phyloP scores from a whole-genome alignment of 1,139 yeast genomes.

The Kurtzmaniella natalensis region DNA sequence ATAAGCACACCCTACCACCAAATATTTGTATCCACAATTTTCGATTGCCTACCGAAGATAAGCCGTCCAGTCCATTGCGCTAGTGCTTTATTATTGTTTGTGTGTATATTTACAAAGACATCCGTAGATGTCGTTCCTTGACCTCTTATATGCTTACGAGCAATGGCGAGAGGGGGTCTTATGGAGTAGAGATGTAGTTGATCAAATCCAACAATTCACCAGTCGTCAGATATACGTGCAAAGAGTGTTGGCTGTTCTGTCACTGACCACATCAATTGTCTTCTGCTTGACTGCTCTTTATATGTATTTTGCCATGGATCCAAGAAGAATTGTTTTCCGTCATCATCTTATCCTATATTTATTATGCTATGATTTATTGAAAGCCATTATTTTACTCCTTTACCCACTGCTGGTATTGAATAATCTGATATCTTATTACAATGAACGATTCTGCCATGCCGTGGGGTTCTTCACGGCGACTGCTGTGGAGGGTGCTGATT shows the following conservation, averaged over 20 bases:
- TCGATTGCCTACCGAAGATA: too few species aligned
- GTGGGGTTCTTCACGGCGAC: constrained; percentile 84
- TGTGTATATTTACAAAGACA: too few species aligned
- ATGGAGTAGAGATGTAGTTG: constrained; percentile 5
- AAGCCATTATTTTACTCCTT: constrained; percentile 64
- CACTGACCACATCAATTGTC: constrained; percentile 55
- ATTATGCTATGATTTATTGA: constrained; percentile 66
- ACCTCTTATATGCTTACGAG: neutral
- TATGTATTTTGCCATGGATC: constrained; percentile 57
- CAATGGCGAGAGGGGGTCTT: neutral
- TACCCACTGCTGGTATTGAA: constrained; percentile 64
- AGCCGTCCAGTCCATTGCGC: too few species aligned
- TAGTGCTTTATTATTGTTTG: neutral
- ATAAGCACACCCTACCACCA: too few species aligned
- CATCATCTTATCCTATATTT: constrained; percentile 69
- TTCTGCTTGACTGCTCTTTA: constrained; percentile 54
- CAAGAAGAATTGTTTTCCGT: constrained; percentile 57
- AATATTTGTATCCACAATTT: too few species aligned
- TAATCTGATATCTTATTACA: constrained; percentile 46
- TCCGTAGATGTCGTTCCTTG: neutral
- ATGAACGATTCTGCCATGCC: constrained; percentile 58
- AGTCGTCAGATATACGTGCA: constrained; percentile 25
- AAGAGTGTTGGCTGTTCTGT: constrained; percentile 50
- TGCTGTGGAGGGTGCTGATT: constrained; percentile 83
- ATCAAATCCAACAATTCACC: constrained; percentile 26